These are phyloP conservation scores for Artomyces pyxidatus DNA, from an alignment of 768 basidiomycete genomes.

Conservation along the genomic window DNA sequence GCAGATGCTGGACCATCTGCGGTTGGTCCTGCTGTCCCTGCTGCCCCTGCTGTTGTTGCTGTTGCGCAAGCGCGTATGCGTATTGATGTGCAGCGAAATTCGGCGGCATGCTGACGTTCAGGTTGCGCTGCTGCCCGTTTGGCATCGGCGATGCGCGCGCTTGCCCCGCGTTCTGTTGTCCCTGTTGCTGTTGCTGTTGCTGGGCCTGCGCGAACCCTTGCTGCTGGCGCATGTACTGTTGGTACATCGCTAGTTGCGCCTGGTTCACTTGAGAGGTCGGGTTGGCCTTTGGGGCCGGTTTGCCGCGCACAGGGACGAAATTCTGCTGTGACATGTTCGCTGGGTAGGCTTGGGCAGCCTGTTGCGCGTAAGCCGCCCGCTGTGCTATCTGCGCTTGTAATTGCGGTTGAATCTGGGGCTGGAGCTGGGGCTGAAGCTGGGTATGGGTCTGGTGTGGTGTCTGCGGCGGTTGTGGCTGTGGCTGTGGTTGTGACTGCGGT, in stretches of 20 bases:
- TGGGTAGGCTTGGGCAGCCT: background rate
- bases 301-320: background rate
- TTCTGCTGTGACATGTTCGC: background rate
- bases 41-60: constrained; percentile 17
- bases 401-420: background rate
- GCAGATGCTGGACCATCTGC: constrained; percentile 17
- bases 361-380: background rate
- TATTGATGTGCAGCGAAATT: background rate
- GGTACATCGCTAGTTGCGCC: background rate
- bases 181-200: background rate
- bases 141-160: constrained; percentile 20
- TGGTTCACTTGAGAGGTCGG: background rate
- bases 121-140: constrained; percentile 12
- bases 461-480: constrained; percentile 7
- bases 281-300: background rate
- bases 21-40: constrained; percentile 17
- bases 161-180: constrained; percentile 3
- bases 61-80: constrained; percentile 5
- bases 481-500: constrained; percentile 6
- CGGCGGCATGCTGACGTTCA: background rate
- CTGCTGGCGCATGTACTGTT: background rate
- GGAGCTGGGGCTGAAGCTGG: constrained; percentile 1
- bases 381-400: background rate
- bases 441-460: constrained; percentile 1
- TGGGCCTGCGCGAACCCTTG: background rate